Percentiles rank a stretch among this genome's conserved stretches.
phyloP scores from a whole-genome alignment of 805 yeast species.

The fission yeast (Schizosaccharomyces pombe) region ASM294v3 CU329670.1:2554501-2555000 shows the following conservation, averaged over 20 bases:
- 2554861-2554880: background rate
- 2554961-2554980: background rate
- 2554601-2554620: background rate
- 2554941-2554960: background rate
- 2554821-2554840: background rate
- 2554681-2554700: background rate
- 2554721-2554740: background rate
- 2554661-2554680: background rate
- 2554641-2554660: slow-evolving; percentile 2
- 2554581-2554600: background rate
- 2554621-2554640: background rate
- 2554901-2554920: background rate
- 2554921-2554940: background rate
- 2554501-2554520: background rate
- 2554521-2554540: background rate
- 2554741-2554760: background rate
- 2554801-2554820: background rate
- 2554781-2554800: background rate
- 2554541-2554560: background rate
- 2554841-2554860: background rate
- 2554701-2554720: background rate
- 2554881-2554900: background rate
- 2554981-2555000: slow-evolving; percentile 7
- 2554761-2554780: background rate
- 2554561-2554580: background rate